phyloP scores from a whole-genome alignment of 2,329 filamentous ascomycete species.

The Keithomyces neogunnii region DNA sequence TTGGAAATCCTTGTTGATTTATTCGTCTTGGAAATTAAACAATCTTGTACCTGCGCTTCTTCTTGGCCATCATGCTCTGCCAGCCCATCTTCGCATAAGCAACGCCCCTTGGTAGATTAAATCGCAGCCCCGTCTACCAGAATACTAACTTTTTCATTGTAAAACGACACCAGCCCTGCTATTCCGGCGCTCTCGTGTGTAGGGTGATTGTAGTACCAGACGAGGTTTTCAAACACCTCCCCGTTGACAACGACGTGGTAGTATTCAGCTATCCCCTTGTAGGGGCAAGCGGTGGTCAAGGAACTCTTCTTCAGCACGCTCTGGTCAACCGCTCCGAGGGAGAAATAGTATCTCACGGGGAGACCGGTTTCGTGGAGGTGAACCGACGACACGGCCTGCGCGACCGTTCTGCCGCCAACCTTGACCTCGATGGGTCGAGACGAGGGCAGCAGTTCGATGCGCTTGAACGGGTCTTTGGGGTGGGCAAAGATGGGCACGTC shows the following conservation, averaged over 20 bases:
- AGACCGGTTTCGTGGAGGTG: slow-evolving; percentile 54
- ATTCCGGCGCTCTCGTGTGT: slow-evolving; percentile 46
- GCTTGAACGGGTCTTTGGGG: slow-evolving; percentile 58
- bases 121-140: slow-evolving; percentile 33
- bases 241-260: slow-evolving; percentile 43
- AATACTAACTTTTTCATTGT: slow-evolving; percentile 61
- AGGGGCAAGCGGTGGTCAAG: slow-evolving; percentile 51
- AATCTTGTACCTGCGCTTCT: too few species aligned
- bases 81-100: too few species aligned
- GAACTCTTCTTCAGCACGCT: slow-evolving; percentile 37
- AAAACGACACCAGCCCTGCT: slow-evolving; percentile 52
- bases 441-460: slow-evolving; percentile 51
- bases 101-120: too few species aligned
- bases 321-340: slow-evolving; percentile 39
- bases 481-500: slow-evolving; percentile 50
- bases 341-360: slow-evolving; percentile 50
- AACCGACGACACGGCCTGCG: slow-evolving; percentile 32
- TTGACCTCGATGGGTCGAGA: slow-evolving; percentile 42
- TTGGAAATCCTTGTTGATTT: too few species aligned
- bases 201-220: slow-evolving; percentile 56
- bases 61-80: too few species aligned
- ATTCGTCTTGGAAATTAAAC: too few species aligned
- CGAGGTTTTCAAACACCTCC: slow-evolving; percentile 36
- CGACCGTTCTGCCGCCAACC: slow-evolving; percentile 35
- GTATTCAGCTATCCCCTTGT: slow-evolving; percentile 58